Evolutionary conservation across 176 grass and related monocot genomes (phyloP).

Genomic region (Pontederia paniculata): DNA sequence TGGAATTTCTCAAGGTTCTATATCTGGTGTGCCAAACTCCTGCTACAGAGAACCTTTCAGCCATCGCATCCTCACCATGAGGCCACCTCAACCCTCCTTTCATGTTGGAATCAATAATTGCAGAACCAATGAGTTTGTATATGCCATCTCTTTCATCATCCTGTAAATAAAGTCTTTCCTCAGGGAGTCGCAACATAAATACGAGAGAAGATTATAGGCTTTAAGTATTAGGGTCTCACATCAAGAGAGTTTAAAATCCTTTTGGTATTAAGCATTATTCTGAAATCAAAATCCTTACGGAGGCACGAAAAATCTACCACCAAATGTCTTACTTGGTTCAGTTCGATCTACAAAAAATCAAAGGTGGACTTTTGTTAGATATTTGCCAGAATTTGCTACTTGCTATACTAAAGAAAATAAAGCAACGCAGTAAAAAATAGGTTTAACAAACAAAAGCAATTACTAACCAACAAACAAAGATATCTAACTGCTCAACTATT

Average conservation of each 20-base stretch:
- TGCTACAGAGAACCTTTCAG: slow-evolving; percentile 35
- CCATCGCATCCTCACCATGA: slow-evolving; percentile 41
- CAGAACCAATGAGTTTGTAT: not conserved
- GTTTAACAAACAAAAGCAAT: too few species aligned
- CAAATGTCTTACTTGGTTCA: slow-evolving; percentile 42
- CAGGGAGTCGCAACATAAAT: too few species aligned
- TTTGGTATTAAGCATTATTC: slow-evolving; percentile 54
- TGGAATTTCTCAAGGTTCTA: slow-evolving; percentile 41
- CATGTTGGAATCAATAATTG: slow-evolving; percentile 44
- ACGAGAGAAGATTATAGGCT: too few species aligned
- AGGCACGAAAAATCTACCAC: slow-evolving; percentile 74
- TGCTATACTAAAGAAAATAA: too few species aligned
- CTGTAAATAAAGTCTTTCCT: slow-evolving; percentile 28
- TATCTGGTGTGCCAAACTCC: slow-evolving; percentile 33
- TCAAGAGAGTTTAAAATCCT: slow-evolving; percentile 38
- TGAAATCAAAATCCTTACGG: slow-evolving; percentile 48
- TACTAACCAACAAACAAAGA: too few species aligned
- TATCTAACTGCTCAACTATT: too few species aligned
- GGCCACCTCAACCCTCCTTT: slow-evolving; percentile 81
- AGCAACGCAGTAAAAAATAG: too few species aligned
- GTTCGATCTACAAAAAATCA: slow-evolving; percentile 36
- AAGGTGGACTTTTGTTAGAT: not conserved
- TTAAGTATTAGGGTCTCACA: slow-evolving; percentile 30
- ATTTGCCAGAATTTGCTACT: not conserved
- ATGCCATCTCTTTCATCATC: slow-evolving; percentile 38